Base-by-base conservation (phyloP, 352 stramenopile species). In the Pythium biforme region DNA sequence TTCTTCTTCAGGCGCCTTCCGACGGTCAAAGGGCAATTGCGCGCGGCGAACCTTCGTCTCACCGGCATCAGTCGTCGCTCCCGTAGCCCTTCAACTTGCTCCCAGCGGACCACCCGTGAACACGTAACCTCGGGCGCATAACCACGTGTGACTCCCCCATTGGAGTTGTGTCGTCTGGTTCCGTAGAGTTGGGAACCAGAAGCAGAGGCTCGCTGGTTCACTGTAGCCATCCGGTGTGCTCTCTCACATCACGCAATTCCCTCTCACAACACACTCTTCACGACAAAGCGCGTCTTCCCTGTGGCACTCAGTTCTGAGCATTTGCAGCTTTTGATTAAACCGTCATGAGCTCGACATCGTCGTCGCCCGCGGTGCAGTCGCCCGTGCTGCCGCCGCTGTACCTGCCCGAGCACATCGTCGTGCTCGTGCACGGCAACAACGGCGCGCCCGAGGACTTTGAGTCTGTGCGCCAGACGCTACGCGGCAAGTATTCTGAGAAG, bases 381-480 rank as follows among this genome's bases (percentile, higher is more conserved):
- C 88, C 67, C 51, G 79, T 60, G 53, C 89, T 63, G 22, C 72
- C 63, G 4, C 86, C 66, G 55, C 53, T 73, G 20, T 69, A 69
- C 34, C 50, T 94, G 22, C 82, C 82, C 27, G 64, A 79, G 47
- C 76, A 92, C 59, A 87, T 94, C 29, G 71, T 92, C 39, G 83
- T 94, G 50, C 78, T 94, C 25, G 82, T 94, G 51, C 85, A 94
- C 60, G 85, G 85, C 26, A 92, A 94, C 73, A 94, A 94, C 41
- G 82, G 85, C 72, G 72, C 81, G 47, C 81, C 82, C 8, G 69
- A 66, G 15, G 85, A 94, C 64, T 91, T 94, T 64, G 79, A 90
- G 59, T 71, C 69, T 0, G 50, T 94, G 20, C 73, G 81, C 52
- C n/a, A 43, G 9, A 70, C 72, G 29, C 66, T 94, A 17, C 39